A percentile compares a stretch with the other conserved stretches of the same genome.
phyloP scores from a whole-genome alignment of 495 filamentous ascomycete genomes.

The Tuber brumale region DNA sequence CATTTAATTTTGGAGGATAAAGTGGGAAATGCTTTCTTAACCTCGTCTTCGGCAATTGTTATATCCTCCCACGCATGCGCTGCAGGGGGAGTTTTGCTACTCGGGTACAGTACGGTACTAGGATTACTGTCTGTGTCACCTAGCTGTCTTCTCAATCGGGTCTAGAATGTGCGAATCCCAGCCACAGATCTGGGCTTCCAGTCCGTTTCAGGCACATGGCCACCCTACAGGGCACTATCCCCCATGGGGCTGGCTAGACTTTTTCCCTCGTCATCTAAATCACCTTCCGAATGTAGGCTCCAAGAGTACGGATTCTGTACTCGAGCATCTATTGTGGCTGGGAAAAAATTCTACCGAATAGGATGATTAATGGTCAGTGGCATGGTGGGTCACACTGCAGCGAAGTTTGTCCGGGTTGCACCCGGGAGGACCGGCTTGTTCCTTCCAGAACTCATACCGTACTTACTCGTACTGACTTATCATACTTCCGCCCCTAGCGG shows the following conservation, averaged over 20 bases:
- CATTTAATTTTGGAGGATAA: background rate
- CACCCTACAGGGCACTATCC: background rate
- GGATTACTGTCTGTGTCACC: background rate
- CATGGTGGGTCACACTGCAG: background rate
- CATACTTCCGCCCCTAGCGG: background rate
- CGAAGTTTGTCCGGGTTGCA: background rate
- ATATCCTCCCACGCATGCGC: too few relatives aligned
- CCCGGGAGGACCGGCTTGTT: background rate
- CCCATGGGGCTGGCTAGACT: background rate
- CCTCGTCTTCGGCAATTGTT: background rate
- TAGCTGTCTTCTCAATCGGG: background rate
- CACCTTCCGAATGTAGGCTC: background rate
- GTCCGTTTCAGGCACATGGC: background rate
- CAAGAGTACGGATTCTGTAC: background rate
- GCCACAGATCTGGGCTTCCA: background rate
- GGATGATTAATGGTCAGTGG: background rate
- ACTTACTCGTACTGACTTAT: background rate
- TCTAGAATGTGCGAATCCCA: background rate
- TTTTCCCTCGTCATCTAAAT: background rate
- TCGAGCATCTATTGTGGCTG: background rate
- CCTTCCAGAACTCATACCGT: background rate
- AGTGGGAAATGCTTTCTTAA: background rate
- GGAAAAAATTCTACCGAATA: background rate
- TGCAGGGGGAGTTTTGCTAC: background rate
- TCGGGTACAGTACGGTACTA: background rate